Evolutionary conservation across 139 green algal genomes (phyloP).

Genomic region (Penium margaritaceum): DNA sequence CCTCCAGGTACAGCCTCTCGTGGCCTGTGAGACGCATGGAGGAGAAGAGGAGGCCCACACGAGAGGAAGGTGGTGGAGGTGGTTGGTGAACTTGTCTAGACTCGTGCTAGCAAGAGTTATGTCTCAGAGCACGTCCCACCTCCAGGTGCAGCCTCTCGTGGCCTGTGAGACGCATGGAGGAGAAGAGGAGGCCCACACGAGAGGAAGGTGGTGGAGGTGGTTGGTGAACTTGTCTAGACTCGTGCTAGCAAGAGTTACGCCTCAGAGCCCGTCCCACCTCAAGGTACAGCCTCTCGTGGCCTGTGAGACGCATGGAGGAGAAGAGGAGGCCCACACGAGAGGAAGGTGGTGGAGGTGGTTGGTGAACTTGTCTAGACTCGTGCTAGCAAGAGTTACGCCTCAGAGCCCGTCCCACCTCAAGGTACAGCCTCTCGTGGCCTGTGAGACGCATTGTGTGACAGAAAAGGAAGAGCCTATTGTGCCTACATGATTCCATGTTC

Average conservation of each 20-base stretch:
- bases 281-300: slow-evolving; percentile 73
- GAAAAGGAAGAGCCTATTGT: neutral
- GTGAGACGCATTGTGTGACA: neutral
- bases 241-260: slow-evolving; percentile 35
- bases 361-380: neutral
- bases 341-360: neutral
- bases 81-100: neutral
- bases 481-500: neutral
- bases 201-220: neutral
- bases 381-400: slow-evolving; percentile 45
- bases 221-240: neutral
- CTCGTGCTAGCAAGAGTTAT: slow-evolving; percentile 39
- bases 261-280: slow-evolving; percentile 64
- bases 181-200: neutral
- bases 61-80: neutral
- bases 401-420: slow-evolving; percentile 66
- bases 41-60: neutral
- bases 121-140: slow-evolving; percentile 58
- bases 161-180: slow-evolving; percentile 12
- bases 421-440: slow-evolving; percentile 70
- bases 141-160: slow-evolving; percentile 79
- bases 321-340: neutral
- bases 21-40: slow-evolving; percentile 9
- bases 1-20: slow-evolving; percentile 78
- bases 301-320: slow-evolving; percentile 5